A percentile compares a stretch with the other conserved stretches of the same genome.
Evolutionary conservation across 1,284 basidiomycete species (phyloP).

Genomic region (Pseudozyma tsukubaensis): DNA sequence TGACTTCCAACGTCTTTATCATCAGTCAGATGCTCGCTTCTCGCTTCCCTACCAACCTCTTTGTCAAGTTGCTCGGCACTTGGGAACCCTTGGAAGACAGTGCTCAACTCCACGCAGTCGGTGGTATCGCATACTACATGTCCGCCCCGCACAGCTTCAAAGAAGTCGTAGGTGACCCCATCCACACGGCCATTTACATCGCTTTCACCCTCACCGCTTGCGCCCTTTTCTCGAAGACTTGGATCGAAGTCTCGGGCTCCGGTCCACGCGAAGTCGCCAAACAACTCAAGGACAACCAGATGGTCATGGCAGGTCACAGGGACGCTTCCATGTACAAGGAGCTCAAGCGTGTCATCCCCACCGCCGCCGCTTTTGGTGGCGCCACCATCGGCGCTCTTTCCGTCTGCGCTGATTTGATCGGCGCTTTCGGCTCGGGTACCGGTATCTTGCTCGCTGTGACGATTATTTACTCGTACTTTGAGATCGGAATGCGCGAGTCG

Average conservation of each 20-base stretch:
- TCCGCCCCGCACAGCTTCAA: constrained; percentile 92
- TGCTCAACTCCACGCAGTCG: constrained; percentile 87
- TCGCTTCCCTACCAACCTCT: constrained; percentile 91
- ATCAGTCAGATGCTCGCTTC: constrained; percentile 89
- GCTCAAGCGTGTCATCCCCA: constrained; percentile 95
- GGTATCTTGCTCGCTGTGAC: constrained; percentile 98
- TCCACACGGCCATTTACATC: constrained; percentile 92
- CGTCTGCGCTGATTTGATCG: constrained; percentile 95
- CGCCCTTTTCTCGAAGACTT: constrained; percentile 97
- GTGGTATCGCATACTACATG: constrained; percentile 98
- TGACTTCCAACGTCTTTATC: constrained; percentile 95
- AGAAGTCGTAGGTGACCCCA: constrained; percentile 87
- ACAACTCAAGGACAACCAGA: constrained; percentile 97
- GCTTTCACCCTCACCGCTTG: constrained; percentile 92
- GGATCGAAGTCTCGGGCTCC: constrained; percentile 97
- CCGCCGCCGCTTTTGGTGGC: constrained; percentile 95
- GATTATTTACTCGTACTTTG: constrained; percentile 82
- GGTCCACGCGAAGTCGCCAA: constrained; percentile 96
- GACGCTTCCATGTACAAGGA: constrained; percentile 99
- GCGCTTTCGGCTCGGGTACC: constrained; percentile 94
- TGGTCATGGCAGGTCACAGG: constrained; percentile 98
- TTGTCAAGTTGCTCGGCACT: constrained; percentile 89
- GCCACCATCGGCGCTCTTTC: constrained; percentile 92
- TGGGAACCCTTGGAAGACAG: constrained; percentile 98
- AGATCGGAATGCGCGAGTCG: constrained; percentile 72